These are phyloP conservation scores for Daedaleopsis sinensis DNA, from an alignment of 768 basidiomycete genomes.

Conservation along the genomic window DNA sequence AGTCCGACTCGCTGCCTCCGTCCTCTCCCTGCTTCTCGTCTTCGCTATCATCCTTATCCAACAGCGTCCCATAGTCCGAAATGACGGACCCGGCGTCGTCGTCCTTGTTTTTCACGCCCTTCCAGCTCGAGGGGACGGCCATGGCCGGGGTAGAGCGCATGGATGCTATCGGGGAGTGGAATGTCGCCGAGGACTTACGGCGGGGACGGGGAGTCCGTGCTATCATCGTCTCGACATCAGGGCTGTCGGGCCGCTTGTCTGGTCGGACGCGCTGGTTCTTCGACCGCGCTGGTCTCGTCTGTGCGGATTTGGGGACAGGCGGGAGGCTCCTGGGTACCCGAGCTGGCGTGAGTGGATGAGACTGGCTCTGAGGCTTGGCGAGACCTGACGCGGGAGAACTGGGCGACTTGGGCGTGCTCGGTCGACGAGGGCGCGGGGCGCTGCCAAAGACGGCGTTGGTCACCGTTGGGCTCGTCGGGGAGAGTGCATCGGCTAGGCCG, in stretches of 20 bases:
- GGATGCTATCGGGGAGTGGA: conserved; percentile 20
- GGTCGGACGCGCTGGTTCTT: conserved; percentile 1
- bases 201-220: conserved; percentile 36
- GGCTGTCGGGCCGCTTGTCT: conserved; percentile 29
- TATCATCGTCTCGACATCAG: conserved; percentile 37
- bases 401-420: conserved; percentile 20
- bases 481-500: conserved; percentile 10
- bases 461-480: conserved; percentile 18
- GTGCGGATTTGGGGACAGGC: not conserved
- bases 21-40: conserved; percentile 22
- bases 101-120: conserved; percentile 3
- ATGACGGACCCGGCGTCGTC: conserved; percentile 16
- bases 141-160: conserved; percentile 19
- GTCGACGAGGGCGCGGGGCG: conserved; percentile 19
- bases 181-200: conserved; percentile 25
- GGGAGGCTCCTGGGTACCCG: conserved; percentile 9
- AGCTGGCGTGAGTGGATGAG: conserved; percentile 8
- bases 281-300: not conserved
- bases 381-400: conserved; percentile 6
- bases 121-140: conserved; percentile 19
- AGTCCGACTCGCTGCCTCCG: conserved; percentile 37
- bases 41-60: conserved; percentile 21
- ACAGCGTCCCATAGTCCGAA: conserved; percentile 19
- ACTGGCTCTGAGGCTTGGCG: conserved; percentile 5
- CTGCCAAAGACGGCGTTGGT: conserved; percentile 27